A percentile compares a stretch with the other conserved stretches of the same genome.
phyloP scores from a whole-genome alignment of 805 yeast species.

The Pichia exigua region DNA sequence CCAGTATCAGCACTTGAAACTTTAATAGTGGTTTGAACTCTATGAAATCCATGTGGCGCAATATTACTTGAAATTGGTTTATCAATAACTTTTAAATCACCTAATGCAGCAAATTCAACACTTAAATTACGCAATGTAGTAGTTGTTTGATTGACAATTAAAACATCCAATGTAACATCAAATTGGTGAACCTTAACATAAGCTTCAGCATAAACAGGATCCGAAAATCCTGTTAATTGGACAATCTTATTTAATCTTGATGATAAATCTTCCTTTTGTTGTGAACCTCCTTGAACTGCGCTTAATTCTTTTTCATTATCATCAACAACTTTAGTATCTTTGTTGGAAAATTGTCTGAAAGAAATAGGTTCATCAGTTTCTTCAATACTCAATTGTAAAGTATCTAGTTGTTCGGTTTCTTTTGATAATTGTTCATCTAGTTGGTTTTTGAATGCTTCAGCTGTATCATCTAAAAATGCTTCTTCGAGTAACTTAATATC shows the following conservation, averaged over 20 bases:
- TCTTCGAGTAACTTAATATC: constrained; percentile 39
- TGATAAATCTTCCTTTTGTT: constrained; percentile 50
- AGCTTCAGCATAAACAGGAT: constrained; percentile 97
- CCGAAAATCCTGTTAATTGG: constrained; percentile 96
- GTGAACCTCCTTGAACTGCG: constrained; percentile 44
- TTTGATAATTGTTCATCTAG: constrained; percentile 51
- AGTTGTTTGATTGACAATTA: constrained; percentile 89
- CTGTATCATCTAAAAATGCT: constrained; percentile 84
- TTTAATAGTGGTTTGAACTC: constrained; percentile 79
- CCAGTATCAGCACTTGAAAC: constrained; percentile 98
- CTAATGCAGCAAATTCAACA: constrained; percentile 92
- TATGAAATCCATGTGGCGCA: constrained; percentile 97
- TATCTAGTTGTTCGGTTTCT: constrained; percentile 48
- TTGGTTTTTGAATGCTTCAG: constrained; percentile 71
- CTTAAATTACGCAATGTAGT: constrained; percentile 83
- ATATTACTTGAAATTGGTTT: constrained; percentile 83
- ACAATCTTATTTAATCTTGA: constrained; percentile 83
- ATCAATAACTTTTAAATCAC: constrained; percentile 92
- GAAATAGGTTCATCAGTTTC: constrained; percentile 71
- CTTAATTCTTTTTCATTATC: constrained; percentile 52
- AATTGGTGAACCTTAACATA: constrained; percentile 93
- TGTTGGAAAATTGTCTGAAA: constrained; percentile 69
- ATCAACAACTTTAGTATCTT: constrained; percentile 32
- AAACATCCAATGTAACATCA: constrained; percentile 89
- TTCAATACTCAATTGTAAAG: constrained; percentile 54